A percentile compares a stretch with the other conserved stretches of the same genome.
phyloP scores from a whole-genome alignment of 768 basidiomycete genomes.

The Kwoniella sp. region DNA sequence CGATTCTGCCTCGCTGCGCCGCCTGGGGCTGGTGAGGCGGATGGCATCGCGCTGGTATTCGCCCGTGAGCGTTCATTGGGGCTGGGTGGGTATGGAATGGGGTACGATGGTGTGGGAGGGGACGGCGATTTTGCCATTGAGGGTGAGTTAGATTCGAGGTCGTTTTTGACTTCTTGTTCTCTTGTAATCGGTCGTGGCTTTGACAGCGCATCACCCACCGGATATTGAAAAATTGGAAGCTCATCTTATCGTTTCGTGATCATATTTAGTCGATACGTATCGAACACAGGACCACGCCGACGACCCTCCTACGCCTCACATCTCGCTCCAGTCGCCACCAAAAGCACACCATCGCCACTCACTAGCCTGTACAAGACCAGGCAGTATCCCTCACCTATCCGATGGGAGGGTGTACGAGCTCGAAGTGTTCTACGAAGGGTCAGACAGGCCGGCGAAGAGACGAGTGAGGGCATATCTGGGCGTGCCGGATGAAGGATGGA shows the following conservation, averaged over 20 bases:
- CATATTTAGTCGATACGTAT: conserved; percentile 50
- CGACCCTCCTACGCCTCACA: conserved; percentile 55
- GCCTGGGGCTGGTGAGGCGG: conserved; percentile 40
- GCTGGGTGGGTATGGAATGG: conserved; percentile 44
- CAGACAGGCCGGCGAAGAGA: not conserved
- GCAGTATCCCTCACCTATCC: conserved; percentile 40
- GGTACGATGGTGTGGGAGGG: conserved; percentile 48
- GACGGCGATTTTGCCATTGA: conserved; percentile 53
- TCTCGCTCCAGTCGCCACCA: conserved; percentile 54
- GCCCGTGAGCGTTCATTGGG: conserved; percentile 27
- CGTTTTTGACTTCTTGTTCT: not conserved
- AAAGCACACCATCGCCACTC: conserved; percentile 52
- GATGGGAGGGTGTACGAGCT: conserved; percentile 42
- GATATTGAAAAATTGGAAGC: too few species aligned
- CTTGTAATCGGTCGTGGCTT: not conserved
- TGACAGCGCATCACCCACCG: not conserved
- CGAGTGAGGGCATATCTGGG: conserved; percentile 25
- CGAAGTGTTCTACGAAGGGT: conserved; percentile 32
- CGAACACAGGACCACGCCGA: conserved; percentile 49
- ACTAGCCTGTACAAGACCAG: conserved; percentile 40
- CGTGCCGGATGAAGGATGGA: conserved; percentile 7
- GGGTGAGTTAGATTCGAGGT: conserved; percentile 25
- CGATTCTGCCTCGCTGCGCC: conserved; percentile 39
- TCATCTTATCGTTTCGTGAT: not conserved
- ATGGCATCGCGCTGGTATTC: conserved; percentile 52